phyloP scores from a whole-genome alignment of 2,329 filamentous ascomycete genomes.

The Hymenoscyphus repandus region DNA sequence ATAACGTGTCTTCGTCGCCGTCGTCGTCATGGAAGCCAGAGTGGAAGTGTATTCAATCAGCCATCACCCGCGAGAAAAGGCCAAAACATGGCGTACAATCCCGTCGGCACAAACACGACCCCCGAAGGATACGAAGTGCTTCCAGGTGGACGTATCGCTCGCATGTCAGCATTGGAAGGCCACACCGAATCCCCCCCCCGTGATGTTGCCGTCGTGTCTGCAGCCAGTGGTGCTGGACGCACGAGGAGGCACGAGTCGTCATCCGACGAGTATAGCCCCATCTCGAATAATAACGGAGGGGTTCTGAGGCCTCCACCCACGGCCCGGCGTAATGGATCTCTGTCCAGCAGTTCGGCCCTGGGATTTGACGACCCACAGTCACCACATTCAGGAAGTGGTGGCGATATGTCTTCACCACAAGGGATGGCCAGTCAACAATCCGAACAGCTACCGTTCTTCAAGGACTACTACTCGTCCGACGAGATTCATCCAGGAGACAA shows the following conservation, averaged over 20 bases:
- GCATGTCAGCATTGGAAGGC: conserved; percentile 90
- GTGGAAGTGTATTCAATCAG: conserved; percentile 80
- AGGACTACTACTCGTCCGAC: conserved; percentile 97
- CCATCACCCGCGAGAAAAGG: conserved; percentile 66
- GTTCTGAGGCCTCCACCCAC: conserved; percentile 54
- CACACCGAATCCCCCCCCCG: conserved; percentile 53
- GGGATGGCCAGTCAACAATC: conserved; percentile 84
- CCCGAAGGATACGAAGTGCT: conserved; percentile 63
- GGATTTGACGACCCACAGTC: conserved; percentile 66
- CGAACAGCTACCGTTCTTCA: conserved; percentile 93
- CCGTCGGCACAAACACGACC: conserved; percentile 31
- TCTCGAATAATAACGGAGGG: conserved; percentile 55
- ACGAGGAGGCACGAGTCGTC: conserved; percentile 53
- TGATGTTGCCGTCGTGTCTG: conserved; percentile 13
- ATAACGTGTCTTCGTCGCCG: conserved; percentile 44
- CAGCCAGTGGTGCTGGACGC: conserved; percentile 38
- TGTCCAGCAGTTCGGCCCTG: conserved; percentile 78
- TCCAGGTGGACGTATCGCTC: conserved; percentile 82
- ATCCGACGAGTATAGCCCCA: conserved; percentile 70
- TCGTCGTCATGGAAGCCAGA: conserved; percentile 52
- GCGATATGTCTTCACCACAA: conserved; percentile 77
- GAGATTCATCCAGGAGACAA: conserved; percentile 89
- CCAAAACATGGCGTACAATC: conserved; percentile 38
- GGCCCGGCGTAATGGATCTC: conserved; percentile 73
- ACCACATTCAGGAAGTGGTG: conserved; percentile 60